Evolutionary conservation across 225 moss, liverwort and hornwort species (phyloP), one percentile per base, ranked within the genome.

Genomic region (Takakia lepidozioides): DNA sequence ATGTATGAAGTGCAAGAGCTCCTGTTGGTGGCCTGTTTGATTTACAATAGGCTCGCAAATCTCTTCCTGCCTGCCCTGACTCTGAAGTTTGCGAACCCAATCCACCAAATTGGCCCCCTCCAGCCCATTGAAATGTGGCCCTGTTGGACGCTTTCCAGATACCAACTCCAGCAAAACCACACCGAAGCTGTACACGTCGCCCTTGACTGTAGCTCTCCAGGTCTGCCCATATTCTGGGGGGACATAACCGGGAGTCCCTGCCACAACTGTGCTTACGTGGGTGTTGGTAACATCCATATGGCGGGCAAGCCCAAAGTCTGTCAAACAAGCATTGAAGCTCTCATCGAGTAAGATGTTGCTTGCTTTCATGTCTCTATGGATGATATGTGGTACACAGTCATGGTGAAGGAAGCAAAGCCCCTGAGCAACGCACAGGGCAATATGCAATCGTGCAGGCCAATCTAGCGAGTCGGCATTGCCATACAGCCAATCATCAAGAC

Each of bases 181-280:
- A 2, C 88, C 88, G 19, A 88, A 88, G 54, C 88, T 85, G 64
- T 85, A 88, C 0, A 88, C 85, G 27, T 88, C 88, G 13, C 88
- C 84, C 38, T 88, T 88, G 19, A 75, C 78, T 25, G 84, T 84
- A 20, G 81, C 78, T 41, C 81, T 62, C 88, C 84, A 84, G 0
- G 88, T 84, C 46, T 82, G 74, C 1, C 84, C 77, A 14, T 88
- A 84, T 63, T 88, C 88, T 16, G 78, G 57, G 19, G 81, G 58
- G 21, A 88, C 81, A 50, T 84, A 57, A 43, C 84, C 49, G 17
- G 88, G 68, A 28, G 81, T 72, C 4, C 83, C 75, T 11, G 75
- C 75, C 46, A 75, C 70, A 16, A 70, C 55, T 1, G 75, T 70
- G 37, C 73, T 84, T 70, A 56, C 77, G 27, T 59, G 88, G 36